A percentile compares a stretch with the other conserved stretches of the same genome.
These are phyloP conservation scores for Aureobasidium sp. DNA, from an alignment of 2,329 filamentous ascomycete species.

Conservation along the genomic window DNA sequence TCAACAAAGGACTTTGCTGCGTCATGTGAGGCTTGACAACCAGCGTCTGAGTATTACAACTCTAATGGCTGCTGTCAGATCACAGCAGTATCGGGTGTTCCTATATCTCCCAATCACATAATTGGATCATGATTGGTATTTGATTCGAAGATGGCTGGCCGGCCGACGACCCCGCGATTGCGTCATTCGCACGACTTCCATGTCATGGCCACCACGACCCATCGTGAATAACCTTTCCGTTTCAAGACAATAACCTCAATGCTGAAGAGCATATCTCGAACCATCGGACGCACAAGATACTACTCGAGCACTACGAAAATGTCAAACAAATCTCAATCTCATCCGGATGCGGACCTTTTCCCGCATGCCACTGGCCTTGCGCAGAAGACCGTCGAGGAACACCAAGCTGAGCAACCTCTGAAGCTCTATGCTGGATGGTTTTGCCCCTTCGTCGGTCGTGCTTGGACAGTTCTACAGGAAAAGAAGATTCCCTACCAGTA, in stretches of 20 bases:
- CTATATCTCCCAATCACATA: too few species aligned
- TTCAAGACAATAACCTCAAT: not conserved
- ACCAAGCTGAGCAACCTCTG: slow-evolving; percentile 26
- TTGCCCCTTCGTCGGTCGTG: slow-evolving; percentile 61
- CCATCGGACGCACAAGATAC: too few species aligned
- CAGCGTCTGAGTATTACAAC: too few species aligned
- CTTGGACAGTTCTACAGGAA: slow-evolving; percentile 66
- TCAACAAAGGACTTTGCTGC: slow-evolving; percentile 26
- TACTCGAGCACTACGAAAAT: not conserved
- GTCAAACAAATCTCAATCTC: slow-evolving; percentile 17
- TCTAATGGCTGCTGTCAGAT: too few species aligned
- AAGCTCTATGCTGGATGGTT: slow-evolving; percentile 33
- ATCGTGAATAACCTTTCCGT: not conserved
- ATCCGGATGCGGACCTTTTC: slow-evolving; percentile 39
- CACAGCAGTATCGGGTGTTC: too few species aligned
- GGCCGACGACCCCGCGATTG: slow-evolving; percentile 11
- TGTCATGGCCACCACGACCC: not conserved
- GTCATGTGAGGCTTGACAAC: slow-evolving; percentile 31
- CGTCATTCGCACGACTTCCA: slow-evolving; percentile 9
- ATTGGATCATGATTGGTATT: too few species aligned
- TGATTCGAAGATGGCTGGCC: too few species aligned
- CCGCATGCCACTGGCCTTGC: slow-evolving; percentile 41
- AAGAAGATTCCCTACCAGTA: slow-evolving; percentile 64
- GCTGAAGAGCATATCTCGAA: not conserved
- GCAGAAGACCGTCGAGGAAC: slow-evolving; percentile 30